Evolutionary conservation across 306 rosid species (phyloP), one percentile per base, ranked within the genome.

Genomic region (Casuarina equisetifolia): DNA sequence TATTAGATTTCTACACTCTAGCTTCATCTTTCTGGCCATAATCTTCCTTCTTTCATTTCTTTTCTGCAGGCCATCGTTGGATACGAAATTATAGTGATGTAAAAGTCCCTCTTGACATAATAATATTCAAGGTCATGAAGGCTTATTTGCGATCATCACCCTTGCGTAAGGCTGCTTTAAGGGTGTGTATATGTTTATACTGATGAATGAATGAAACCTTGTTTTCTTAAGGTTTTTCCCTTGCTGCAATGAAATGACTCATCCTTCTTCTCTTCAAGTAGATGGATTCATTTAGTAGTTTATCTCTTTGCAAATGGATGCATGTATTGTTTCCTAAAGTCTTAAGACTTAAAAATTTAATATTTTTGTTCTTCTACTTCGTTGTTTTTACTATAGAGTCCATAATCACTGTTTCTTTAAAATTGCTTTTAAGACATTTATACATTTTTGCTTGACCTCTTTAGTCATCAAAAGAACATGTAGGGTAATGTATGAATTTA

Each of bases 111-210:
- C 91, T 96, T 15, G 99, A 96, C 86, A 86, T 90, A 83, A 82
- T 91, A 81, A 84, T 89, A 82, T 92, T 96, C 78, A 92, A 88
- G 81, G 94, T 96, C 75, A 90, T 91, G 97, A 96, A 88, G 89
- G 72, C 76, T 77, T 92, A 92, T 74, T 78, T 96, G 87, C 91
- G 91, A 80, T 96, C 99, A 16, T 92, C 99, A 57, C 89, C 98
- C 81, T 84, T 96, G 90, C 98, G 98, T 59, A 96, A 92, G 89
- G 96, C 98, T 87, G 99, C 99, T 74, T 87, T 96, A 86, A 90
- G 90, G 99, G 99, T 96, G 79, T 19, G 93, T 88, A 61, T 71
- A 46, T 68, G 46, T 73, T 80, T 43, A 69, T 80, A 66, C 74
- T 54, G 73, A 58, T 39, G 5, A 71, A 72, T 70, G 75, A 74